A percentile compares a stretch with the other conserved stretches of the same genome.
These are phyloP conservation scores for Trichophyton benhamiae DNA, from an alignment of 2,329 filamentous ascomycete species.

Conservation along the genomic window DNA sequence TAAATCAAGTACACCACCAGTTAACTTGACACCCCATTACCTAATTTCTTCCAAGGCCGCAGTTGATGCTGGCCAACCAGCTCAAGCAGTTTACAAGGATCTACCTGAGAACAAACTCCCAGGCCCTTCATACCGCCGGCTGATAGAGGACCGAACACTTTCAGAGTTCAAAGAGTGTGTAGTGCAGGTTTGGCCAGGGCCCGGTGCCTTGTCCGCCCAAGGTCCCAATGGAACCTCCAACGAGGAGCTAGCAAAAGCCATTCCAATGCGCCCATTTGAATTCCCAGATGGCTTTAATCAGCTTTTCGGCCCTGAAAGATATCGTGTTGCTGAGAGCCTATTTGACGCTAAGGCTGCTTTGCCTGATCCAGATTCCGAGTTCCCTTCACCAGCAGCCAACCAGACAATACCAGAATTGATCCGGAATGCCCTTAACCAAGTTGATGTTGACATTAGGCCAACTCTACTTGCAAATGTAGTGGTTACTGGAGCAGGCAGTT, in stretches of 20 bases:
- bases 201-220: constrained; percentile 49
- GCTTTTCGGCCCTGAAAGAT: constrained; percentile 82
- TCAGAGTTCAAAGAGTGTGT: constrained; percentile 97
- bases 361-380: constrained; percentile 32
- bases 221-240: constrained; percentile 47
- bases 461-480: constrained; percentile 80
- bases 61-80: constrained; percentile 72
- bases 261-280: constrained; percentile 80
- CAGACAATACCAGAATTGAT: constrained; percentile 79
- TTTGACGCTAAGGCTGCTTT: constrained; percentile 77
- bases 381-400: constrained; percentile 48
- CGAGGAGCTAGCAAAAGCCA: constrained; percentile 59
- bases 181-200: constrained; percentile 82
- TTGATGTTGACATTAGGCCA: constrained; percentile 80
- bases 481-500: constrained; percentile 73
- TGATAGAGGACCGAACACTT: constrained; percentile 85
- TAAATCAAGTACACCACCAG: constrained; percentile 50
- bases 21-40: constrained; percentile 72
- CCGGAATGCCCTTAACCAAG: constrained; percentile 59
- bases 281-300: constrained; percentile 96
- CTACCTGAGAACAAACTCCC: constrained; percentile 50
- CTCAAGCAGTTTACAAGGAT: constrained; percentile 61
- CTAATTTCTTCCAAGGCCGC: constrained; percentile 76
- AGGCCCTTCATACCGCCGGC: constrained; percentile 59
- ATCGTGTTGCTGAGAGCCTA: constrained; percentile 72